These are phyloP conservation scores for Geoglossum cookeanum DNA, from an alignment of 2,329 filamentous ascomycete genomes.

Conservation along the genomic window DNA sequence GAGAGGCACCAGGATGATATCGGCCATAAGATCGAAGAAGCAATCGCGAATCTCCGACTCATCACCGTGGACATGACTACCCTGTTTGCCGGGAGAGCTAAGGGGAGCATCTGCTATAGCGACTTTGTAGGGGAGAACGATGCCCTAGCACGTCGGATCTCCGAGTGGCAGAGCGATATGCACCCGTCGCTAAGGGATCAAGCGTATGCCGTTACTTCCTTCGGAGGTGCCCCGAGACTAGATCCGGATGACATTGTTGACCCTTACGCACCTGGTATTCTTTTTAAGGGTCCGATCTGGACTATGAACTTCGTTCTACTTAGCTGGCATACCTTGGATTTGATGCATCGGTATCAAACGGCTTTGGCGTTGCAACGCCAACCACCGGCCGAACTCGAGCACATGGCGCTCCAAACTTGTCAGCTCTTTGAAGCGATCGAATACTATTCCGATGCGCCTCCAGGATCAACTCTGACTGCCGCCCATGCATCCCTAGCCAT, in stretches of 20 bases:
- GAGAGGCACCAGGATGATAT: constrained; percentile 41
- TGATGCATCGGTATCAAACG: constrained; percentile 66
- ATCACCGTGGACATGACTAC: constrained; percentile 66
- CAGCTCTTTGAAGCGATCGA: constrained; percentile 65
- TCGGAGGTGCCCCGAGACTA: constrained; percentile 32
- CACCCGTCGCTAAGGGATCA: constrained; percentile 42
- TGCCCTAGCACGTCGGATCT: constrained; percentile 26
- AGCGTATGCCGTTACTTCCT: constrained; percentile 42
- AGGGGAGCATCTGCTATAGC: constrained; percentile 42
- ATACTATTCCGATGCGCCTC: constrained; percentile 48
- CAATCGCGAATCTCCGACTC: constrained; percentile 45
- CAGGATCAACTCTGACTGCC: constrained; percentile 45
- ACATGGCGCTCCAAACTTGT: constrained; percentile 49
- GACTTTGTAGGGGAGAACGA: constrained; percentile 46
- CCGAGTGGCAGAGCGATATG: constrained; percentile 29
- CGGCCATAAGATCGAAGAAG: constrained; percentile 45
- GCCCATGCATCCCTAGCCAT: constrained; percentile 56
- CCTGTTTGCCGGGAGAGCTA: constrained; percentile 50
- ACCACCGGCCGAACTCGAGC: constrained; percentile 33
- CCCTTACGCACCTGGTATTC: constrained; percentile 47
- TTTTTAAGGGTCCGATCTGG: constrained; percentile 54
- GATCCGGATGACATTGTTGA: constrained; percentile 50
- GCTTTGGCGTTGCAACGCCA: constrained; percentile 34
- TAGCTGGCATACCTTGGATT: constrained; percentile 58
- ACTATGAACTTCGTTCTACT: constrained; percentile 54